Base-by-base conservation (phyloP, 495 filamentous ascomycete genomes). In the Xylaria scruposa region DNA sequence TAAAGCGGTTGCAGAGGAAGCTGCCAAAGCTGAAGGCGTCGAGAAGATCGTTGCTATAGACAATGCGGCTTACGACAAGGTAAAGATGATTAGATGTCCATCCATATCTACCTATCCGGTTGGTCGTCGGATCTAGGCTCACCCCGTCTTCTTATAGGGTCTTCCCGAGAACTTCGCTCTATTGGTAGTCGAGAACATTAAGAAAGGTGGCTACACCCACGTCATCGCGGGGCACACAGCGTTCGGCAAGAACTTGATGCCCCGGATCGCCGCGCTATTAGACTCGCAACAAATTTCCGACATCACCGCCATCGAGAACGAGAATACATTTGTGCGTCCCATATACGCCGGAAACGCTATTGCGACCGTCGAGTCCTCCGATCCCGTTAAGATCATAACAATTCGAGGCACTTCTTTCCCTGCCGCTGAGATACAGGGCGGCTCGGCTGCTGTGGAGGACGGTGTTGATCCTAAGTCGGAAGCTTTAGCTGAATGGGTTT, bases 291-390 rank as follows among this genome's bases (percentile, higher is more conserved):
- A 97, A 78, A 88, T 99, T 65, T 97, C 94, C 12, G 96, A 99
- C 79, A 92, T 98, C 70, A 98, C 90, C 3, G 86, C 82, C 2
- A 93, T 98, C 73, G 88, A 97, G 82, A 89, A 90, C 82, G 94
- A 97, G 78, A 94, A 97, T 81, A 98, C 94, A 26, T 99, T 98
- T 79, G 93, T 98, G 53, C 93, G 96, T 42, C 95, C 97, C 54
- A 97, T 99, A 78, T 99, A 99, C 78, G 96, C 96, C 65, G 96
- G 96, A 53, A 99, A 99, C 79, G 97, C 94, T 62, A 96, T 99
- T 76, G 90, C 97, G 17, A 99, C 97, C n/a, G 94, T 98, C 40
- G 93, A 98, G 80, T 97, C 94, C 8, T 88, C 88, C 68, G 97
- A 99, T 78, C 76, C 85, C 3, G 90, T 93, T 81, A 99, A 98